A percentile compares a stretch with the other conserved stretches of the same genome.
Evolutionary conservation across 441 rosid species (phyloP).

Genomic region (Bruguiera hainesii): DNA sequence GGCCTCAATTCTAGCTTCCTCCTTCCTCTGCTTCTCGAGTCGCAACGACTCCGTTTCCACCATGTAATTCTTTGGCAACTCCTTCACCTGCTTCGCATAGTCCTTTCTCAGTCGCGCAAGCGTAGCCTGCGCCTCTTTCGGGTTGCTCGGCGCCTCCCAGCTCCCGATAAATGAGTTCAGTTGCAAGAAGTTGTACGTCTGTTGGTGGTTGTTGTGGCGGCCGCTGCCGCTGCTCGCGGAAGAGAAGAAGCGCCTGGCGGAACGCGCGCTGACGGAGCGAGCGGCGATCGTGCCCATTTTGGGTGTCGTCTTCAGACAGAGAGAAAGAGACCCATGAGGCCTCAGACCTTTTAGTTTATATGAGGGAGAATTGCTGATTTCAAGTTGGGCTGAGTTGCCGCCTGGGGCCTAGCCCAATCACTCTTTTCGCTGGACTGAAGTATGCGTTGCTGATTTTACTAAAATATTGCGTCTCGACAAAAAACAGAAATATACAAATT

Average conservation of each 20-base stretch:
- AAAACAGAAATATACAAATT: too few relatives aligned
- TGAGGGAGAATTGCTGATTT: too few relatives aligned
- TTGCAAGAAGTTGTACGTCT: slow-evolving; percentile 51
- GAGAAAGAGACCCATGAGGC: too few relatives aligned
- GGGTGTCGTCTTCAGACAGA: too few relatives aligned
- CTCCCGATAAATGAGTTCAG: slow-evolving; percentile 55
- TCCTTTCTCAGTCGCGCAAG: slow-evolving; percentile 60
- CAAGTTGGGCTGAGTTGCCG: too few relatives aligned
- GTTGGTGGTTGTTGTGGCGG: slow-evolving; percentile 36
- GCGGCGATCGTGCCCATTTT: slow-evolving; percentile 21
- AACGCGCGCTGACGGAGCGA: slow-evolving; percentile 21
- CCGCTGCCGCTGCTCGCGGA: slow-evolving; percentile 14
- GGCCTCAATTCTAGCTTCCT: slow-evolving; percentile 64
- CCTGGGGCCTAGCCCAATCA: too few relatives aligned
- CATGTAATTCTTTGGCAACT: slow-evolving; percentile 56
- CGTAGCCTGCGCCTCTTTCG: slow-evolving; percentile 60
- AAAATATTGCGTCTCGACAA: too few relatives aligned
- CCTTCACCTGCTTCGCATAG: slow-evolving; percentile 65
- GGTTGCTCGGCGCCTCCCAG: slow-evolving; percentile 62
- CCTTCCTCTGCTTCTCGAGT: slow-evolving; percentile 70
- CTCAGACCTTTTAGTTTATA: too few relatives aligned
- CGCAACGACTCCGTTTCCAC: slow-evolving; percentile 61
- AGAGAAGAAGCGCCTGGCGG: slow-evolving; percentile 10
- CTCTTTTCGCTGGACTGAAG: too few relatives aligned
- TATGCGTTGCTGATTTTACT: too few relatives aligned